These are phyloP conservation scores for Suhomyces emberorum DNA, from an alignment of 805 yeast species.

Conservation along the genomic window DNA sequence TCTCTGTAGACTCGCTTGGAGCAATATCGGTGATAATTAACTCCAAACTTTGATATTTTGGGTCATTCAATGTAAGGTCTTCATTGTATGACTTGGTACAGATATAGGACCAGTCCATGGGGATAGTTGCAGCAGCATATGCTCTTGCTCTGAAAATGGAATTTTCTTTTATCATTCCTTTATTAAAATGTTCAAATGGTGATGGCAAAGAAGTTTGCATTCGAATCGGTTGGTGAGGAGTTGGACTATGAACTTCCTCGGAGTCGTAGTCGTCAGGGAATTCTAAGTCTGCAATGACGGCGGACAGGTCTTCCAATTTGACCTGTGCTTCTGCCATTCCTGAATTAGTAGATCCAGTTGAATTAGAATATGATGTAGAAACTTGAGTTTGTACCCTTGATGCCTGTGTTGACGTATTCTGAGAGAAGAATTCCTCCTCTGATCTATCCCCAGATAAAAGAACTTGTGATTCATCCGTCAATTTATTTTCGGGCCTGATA, in stretches of 20 bases:
- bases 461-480: background rate
- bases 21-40: conserved; percentile 18
- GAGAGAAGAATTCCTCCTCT: background rate
- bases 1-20: background rate
- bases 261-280: conserved; percentile 1
- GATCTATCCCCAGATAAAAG: background rate
- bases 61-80: conserved; percentile 19
- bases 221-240: background rate
- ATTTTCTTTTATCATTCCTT: background rate
- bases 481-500: too few species aligned
- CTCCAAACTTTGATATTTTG: conserved; percentile 22
- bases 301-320: background rate
- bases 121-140: conserved; percentile 21
- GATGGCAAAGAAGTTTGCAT: too few species aligned
- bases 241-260: background rate
- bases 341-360: background rate
- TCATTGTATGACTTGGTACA: conserved; percentile 27
- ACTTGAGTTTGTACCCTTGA: background rate
- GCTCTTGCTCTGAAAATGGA: conserved; percentile 10
- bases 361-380: background rate
- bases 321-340: conserved; percentile 2
- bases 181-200: background rate
- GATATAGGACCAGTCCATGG: conserved; percentile 22
- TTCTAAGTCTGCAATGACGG: background rate
- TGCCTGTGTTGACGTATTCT: background rate